phyloP scores from a whole-genome alignment of 2,329 filamentous ascomycete species.

The Pseudogymnoascus sp. region DNA sequence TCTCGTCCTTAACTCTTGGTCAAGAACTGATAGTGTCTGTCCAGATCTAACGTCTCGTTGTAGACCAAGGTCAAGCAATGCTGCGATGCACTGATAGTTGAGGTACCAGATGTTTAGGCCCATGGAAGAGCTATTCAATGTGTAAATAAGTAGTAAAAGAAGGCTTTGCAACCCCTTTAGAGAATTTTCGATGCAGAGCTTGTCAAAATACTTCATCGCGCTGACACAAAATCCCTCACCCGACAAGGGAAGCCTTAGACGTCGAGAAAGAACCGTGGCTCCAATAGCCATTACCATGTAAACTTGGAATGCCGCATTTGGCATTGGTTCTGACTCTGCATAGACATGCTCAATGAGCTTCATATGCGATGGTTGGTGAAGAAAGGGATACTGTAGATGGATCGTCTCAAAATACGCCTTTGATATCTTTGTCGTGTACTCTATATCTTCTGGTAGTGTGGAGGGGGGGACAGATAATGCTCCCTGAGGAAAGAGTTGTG shows the following conservation, averaged over 20 bases:
- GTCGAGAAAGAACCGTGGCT: constrained; percentile 38
- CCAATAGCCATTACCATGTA: constrained; percentile 47
- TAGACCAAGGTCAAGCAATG: constrained; percentile 43
- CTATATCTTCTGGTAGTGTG: constrained; percentile 25
- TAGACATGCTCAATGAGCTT: constrained; percentile 32
- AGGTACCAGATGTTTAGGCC: constrained; percentile 46
- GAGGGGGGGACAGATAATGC: constrained; percentile 10
- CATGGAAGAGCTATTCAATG: constrained; percentile 42
- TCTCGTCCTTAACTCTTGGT: constrained; percentile 47
- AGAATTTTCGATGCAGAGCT: constrained; percentile 41
- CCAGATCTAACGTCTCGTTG: constrained; percentile 41
- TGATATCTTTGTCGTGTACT: constrained; percentile 35
- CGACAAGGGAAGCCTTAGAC: constrained; percentile 37
- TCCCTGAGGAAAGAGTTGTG: background rate
- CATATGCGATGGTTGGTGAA: constrained; percentile 39
- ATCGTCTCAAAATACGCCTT: constrained; percentile 42
- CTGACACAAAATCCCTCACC: constrained; percentile 42
- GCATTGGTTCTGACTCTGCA: constrained; percentile 21
- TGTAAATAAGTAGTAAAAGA: constrained; percentile 40
- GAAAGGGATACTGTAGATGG: constrained; percentile 42
- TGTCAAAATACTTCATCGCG: constrained; percentile 40
- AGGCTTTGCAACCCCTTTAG: constrained; percentile 43
- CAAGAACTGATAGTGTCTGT: constrained; percentile 37
- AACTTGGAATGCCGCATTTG: constrained; percentile 38
- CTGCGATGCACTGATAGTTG: constrained; percentile 47